Evolutionary conservation across 805 yeast species (phyloP).

Genomic region (Allodekkera sacchari): DNA sequence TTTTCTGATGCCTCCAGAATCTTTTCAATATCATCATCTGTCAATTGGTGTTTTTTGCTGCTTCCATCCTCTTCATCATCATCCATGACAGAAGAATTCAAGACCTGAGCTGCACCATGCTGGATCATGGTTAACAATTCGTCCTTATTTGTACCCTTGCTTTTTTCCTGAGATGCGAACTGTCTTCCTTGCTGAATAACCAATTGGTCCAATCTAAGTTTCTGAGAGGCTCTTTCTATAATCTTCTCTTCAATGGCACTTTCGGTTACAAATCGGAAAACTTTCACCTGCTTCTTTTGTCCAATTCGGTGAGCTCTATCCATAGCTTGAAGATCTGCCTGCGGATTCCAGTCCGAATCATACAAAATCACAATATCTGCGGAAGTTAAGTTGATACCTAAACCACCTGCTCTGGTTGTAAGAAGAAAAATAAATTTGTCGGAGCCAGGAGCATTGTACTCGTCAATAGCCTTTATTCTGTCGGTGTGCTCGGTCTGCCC

Average conservation of each 20-base stretch:
- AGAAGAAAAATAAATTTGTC: constrained; percentile 65
- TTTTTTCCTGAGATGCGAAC: constrained; percentile 17
- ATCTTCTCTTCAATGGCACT: constrained; percentile 81
- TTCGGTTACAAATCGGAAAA: constrained; percentile 69
- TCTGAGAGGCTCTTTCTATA: constrained; percentile 74
- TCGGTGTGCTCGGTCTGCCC: constrained; percentile 78
- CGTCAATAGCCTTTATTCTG: constrained; percentile 69
- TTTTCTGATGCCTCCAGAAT: constrained; percentile 52
- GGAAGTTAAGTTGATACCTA: constrained; percentile 76
- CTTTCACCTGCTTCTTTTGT: constrained; percentile 76
- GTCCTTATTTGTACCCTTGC: constrained; percentile 47
- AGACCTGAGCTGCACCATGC: constrained; percentile 68
- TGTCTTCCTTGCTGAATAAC: constrained; percentile 67
- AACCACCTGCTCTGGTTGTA: constrained; percentile 86
- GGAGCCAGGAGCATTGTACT: constrained; percentile 67
- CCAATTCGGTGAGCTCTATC: constrained; percentile 87
- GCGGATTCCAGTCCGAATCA: constrained; percentile 88
- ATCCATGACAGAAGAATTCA: constrained; percentile 24
- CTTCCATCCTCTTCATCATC: constrained; percentile 24
- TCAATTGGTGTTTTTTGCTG: constrained; percentile 14
- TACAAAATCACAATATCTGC: constrained; percentile 70
- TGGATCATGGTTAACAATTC: constrained; percentile 78
- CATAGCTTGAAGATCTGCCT: constrained; percentile 85
- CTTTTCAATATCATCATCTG: constrained; percentile 53
- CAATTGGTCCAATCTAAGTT: constrained; percentile 68